phyloP scores from a whole-genome alignment of 768 basidiomycete genomes.

The Termitomyces sp. region DNA sequence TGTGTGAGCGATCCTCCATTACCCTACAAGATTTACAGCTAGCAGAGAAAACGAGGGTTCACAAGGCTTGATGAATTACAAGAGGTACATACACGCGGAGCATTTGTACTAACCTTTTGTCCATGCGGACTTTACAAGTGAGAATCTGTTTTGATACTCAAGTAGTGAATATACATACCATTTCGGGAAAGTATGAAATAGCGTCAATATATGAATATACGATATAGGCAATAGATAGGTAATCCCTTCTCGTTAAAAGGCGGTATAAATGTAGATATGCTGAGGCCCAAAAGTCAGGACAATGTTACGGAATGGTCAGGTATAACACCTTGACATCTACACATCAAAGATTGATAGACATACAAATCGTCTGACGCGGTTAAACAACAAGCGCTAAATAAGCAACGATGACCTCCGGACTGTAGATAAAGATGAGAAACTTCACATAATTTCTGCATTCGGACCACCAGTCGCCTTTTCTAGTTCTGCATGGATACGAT shows the following conservation, averaged over 20 bases:
- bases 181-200: not conserved
- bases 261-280: not conserved
- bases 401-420: not conserved
- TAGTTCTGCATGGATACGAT: slow-evolving; percentile 10
- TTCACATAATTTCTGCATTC: slow-evolving; percentile 7
- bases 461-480: slow-evolving; percentile 5
- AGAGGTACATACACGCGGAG: not conserved
- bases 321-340: not conserved
- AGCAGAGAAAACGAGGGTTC: slow-evolving; percentile 24
- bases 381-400: not conserved
- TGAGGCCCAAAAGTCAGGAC: not conserved
- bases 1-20: slow-evolving; percentile 84
- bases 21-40: slow-evolving; percentile 61
- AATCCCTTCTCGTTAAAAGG: not conserved
- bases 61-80: not conserved
- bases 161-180: not conserved
- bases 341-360: not conserved
- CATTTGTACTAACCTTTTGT: not conserved
- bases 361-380: not conserved
- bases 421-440: not conserved
- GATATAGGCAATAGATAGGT: not conserved
- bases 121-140: not conserved
- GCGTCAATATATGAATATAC: not conserved
- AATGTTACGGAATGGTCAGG: not conserved
- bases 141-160: not conserved